A percentile compares a stretch with the other conserved stretches of the same genome.
Conservation (phyloP, 1,284 basidiomycete species). For the Ustilago nuda region DNA sequence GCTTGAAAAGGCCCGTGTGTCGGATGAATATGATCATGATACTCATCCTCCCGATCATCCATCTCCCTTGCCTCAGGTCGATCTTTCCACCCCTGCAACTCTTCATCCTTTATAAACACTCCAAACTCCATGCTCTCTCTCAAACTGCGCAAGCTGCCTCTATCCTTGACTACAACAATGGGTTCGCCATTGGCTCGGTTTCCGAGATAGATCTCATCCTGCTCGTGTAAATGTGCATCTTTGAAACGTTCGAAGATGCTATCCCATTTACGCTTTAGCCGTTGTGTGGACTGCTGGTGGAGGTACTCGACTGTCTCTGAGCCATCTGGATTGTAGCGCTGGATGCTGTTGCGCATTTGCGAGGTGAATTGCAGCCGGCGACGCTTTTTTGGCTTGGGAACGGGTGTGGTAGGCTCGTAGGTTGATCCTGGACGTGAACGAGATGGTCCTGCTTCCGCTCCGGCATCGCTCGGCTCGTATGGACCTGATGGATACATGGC, state of each 20-base stretch:
- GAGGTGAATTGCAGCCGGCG: constrained; percentile 52
- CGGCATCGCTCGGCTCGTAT: neutral
- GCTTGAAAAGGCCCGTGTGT: constrained; percentile 7
- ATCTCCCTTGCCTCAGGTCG: constrained; percentile 32
- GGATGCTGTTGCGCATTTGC: constrained; percentile 31
- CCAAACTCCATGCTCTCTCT: constrained; percentile 55
- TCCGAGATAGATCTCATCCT: constrained; percentile 68
- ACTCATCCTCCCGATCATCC: constrained; percentile 18
- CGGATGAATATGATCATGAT: constrained; percentile 39
- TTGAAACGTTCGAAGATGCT: constrained; percentile 64
- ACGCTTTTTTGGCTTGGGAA: constrained; percentile 31
- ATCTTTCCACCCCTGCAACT: constrained; percentile 49
- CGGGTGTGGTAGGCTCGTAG: neutral
- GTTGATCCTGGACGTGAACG: neutral
- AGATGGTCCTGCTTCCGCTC: constrained; percentile 31
- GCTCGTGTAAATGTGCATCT: constrained; percentile 62
- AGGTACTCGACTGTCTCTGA: constrained; percentile 58
- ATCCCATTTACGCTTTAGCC: constrained; percentile 65
- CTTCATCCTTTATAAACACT: constrained; percentile 64
- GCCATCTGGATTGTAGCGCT: constrained; percentile 59
- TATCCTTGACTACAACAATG: constrained; percentile 58
- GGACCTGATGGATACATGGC: constrained; percentile 14
- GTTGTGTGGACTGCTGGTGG: constrained; percentile 59
- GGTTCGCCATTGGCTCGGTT: constrained; percentile 49
- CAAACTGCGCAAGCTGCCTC: constrained; percentile 57